A percentile compares a stretch with the other conserved stretches of the same genome.
Evolutionary conservation across 2,329 filamentous ascomycete genomes (phyloP).

Genomic region (Ophiocordyceps camponoti-leonardi): DNA sequence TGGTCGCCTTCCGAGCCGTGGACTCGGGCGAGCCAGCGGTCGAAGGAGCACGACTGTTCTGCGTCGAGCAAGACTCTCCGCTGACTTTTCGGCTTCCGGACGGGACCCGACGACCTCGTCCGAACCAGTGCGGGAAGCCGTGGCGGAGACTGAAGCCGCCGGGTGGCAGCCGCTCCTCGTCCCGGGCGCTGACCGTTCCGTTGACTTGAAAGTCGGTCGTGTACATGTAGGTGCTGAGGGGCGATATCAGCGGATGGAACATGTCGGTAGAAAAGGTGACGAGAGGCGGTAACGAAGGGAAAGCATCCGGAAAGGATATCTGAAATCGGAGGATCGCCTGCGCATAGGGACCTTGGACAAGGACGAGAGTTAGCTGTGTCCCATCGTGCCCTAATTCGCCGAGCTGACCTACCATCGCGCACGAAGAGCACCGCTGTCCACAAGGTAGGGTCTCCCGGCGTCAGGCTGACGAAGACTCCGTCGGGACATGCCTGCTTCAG

Average conservation of each 20-base stretch:
- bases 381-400: no score
- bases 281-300: slow-evolving; percentile 63
- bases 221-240: slow-evolving; percentile 88
- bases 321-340: slow-evolving; percentile 79
- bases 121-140: slow-evolving; percentile 84
- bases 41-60: slow-evolving; percentile 3
- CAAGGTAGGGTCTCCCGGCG: slow-evolving; percentile 60
- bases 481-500: slow-evolving; percentile 70
- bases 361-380: background rate
- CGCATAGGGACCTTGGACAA: slow-evolving; percentile 60
- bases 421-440: slow-evolving; percentile 92
- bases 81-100: slow-evolving; percentile 16
- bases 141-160: slow-evolving; percentile 82
- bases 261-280: slow-evolving; percentile 85
- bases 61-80: slow-evolving; percentile 9
- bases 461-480: slow-evolving; percentile 73
- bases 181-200: slow-evolving; percentile 66
- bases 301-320: slow-evolving; percentile 68
- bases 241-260: slow-evolving; percentile 86
- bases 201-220: slow-evolving; percentile 59
- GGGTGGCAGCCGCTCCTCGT: slow-evolving; percentile 68
- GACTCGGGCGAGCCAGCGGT: slow-evolving; percentile 14
- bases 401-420: slow-evolving; percentile 48
- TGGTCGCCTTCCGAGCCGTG: slow-evolving; percentile 11
- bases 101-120: slow-evolving; percentile 30